These are phyloP conservation scores for Lichenothelia convexa DNA, from an alignment of 495 filamentous ascomycete genomes.

Conservation along the genomic window DNA sequence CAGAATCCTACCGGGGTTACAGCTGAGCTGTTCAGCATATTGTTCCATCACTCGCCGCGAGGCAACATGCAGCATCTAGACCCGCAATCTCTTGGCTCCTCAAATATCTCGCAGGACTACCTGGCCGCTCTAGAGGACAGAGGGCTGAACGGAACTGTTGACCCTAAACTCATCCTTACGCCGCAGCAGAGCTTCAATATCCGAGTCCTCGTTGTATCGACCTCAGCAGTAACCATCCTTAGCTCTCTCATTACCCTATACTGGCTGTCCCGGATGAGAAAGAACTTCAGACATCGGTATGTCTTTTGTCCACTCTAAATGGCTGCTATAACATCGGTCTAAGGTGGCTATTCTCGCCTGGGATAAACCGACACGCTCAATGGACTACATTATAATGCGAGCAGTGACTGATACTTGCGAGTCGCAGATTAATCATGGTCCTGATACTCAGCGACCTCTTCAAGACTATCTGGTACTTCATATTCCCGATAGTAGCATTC, in stretches of 20 bases:
- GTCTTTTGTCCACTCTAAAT: conserved; percentile 5
- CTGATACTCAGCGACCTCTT: conserved; percentile 50
- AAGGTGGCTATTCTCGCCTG: conserved; percentile 15
- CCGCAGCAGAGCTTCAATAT: conserved; percentile 9
- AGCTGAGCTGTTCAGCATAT: too few species aligned
- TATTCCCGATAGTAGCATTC: conserved; percentile 38
- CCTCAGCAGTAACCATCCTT: conserved; percentile 33
- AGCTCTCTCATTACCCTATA: conserved; percentile 36
- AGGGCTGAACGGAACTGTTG: too few species aligned
- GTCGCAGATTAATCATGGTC: conserved; percentile 45
- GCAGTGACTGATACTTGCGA: not conserved
- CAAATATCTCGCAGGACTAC: too few species aligned
- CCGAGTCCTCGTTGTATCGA: conserved; percentile 15
- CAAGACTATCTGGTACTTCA: conserved; percentile 45
- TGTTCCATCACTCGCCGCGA: too few species aligned
- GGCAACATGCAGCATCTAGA: too few species aligned
- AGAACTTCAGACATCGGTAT: conserved; percentile 57
- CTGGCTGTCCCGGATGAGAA: conserved; percentile 59
- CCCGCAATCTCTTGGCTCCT: too few species aligned
- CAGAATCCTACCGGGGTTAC: too few species aligned
- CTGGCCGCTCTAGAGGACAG: too few species aligned
- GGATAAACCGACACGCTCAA: too few species aligned
- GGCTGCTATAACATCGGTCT: not conserved
- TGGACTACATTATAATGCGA: too few species aligned
- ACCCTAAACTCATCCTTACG: conserved; percentile 9